Percentiles rank a stretch among this genome's conserved stretches.
Evolutionary conservation across 768 basidiomycete species (phyloP).

Genomic region (Tremella mesenterica): DNA sequence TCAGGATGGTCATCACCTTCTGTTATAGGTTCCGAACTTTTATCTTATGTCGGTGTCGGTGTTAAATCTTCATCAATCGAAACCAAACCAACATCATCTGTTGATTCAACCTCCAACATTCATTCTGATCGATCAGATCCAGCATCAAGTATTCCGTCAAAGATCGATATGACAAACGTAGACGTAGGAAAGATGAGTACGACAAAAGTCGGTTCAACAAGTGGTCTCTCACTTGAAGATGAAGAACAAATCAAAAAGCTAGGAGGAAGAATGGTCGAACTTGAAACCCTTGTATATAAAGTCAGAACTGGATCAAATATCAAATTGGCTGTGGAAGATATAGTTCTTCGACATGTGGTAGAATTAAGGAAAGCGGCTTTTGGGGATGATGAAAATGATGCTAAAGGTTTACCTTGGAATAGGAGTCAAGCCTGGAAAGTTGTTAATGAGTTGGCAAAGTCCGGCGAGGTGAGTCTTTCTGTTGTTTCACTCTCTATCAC

Average conservation of each 20-base stretch:
- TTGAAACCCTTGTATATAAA: slow-evolving; percentile 62
- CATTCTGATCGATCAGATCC: no score
- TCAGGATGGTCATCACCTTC: no score
- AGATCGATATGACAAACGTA: no score
- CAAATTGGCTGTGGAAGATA: slow-evolving; percentile 79
- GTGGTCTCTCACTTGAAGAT: slow-evolving; percentile 55
- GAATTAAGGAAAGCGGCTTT: slow-evolving; percentile 87
- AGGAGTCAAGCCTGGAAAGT: slow-evolving; percentile 81
- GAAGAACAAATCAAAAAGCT: slow-evolving; percentile 59
- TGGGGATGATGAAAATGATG: slow-evolving; percentile 83
- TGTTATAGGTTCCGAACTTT: no score
- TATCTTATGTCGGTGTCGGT: no score
- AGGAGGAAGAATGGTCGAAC: slow-evolving; percentile 71
- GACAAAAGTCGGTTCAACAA: slow-evolving; percentile 7
- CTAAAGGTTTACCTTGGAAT: slow-evolving; percentile 71
- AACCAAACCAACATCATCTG: no score
- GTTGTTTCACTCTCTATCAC: not conserved
- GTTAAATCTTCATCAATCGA: no score
- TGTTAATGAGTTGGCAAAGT: slow-evolving; percentile 61
- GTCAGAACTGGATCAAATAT: slow-evolving; percentile 64
- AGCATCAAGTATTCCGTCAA: no score
- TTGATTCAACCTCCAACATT: no score
- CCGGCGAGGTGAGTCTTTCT: slow-evolving; percentile 47
- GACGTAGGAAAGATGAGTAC: no score
- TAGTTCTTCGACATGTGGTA: slow-evolving; percentile 65